Evolutionary conservation across 768 basidiomycete genomes (phyloP).

Genomic region (Lactarius deliciosus): DNA sequence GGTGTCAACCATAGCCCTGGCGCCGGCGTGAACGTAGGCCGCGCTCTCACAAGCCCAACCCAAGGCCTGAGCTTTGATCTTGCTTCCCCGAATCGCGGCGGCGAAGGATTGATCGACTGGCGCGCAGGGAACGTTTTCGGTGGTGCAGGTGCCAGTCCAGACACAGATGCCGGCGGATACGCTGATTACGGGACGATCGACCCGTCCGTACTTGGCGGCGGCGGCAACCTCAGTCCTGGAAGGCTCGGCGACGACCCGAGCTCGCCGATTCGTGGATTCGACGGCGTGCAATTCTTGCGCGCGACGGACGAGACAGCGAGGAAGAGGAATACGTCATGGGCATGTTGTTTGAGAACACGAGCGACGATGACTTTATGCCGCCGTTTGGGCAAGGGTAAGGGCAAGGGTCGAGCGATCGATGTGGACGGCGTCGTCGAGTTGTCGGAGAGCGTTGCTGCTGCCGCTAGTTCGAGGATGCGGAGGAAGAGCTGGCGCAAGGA

Average conservation of each 20-base stretch:
- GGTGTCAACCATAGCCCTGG: neutral
- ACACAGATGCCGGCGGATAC: neutral
- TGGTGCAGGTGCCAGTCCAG: neutral
- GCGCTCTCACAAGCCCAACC: neutral
- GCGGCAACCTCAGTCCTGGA: conserved; percentile 3
- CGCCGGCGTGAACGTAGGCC: neutral
- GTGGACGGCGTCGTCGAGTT: too few relatives aligned
- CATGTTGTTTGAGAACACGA: conserved; percentile 3
- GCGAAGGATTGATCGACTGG: conserved; percentile 15
- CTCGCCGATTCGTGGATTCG: neutral
- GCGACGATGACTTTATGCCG: too few relatives aligned
- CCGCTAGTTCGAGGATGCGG: too few relatives aligned
- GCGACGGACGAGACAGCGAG: neutral
- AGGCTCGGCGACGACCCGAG: neutral
- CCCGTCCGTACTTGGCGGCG: conserved; percentile 23
- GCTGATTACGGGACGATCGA: conserved; percentile 27
- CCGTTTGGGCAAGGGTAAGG: too few relatives aligned
- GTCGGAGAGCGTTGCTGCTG: too few relatives aligned
- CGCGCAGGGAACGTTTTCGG: neutral
- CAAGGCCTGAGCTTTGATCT: neutral
- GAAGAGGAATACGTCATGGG: conserved; percentile 16
- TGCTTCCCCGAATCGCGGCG: too few relatives aligned
- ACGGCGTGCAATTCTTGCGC: neutral
- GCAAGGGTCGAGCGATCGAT: too few relatives aligned
- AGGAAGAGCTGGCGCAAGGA: too few relatives aligned